Evolutionary conservation across 192 early-diverging fungal species (phyloP).

Genomic region (Pilobolus umbonatus): DNA sequence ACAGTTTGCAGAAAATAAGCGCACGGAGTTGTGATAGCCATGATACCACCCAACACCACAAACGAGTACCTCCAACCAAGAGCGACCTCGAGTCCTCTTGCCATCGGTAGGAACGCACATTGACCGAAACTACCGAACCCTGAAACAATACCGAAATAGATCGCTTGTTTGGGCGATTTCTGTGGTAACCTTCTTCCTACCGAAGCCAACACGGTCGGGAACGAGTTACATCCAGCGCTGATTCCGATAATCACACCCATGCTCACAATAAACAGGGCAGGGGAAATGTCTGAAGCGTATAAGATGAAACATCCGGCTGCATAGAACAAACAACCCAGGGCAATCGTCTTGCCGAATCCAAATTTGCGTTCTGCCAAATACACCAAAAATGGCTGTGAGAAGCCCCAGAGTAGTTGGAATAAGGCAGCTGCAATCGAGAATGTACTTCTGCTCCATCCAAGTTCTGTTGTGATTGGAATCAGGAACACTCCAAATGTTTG

Average conservation of each 20-base stretch:
- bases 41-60: constrained; percentile 16
- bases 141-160: constrained; percentile 33
- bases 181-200: constrained; percentile 26
- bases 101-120: constrained; percentile 30
- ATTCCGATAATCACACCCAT: constrained; percentile 27
- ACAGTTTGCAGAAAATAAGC: constrained; percentile 22
- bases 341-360: constrained; percentile 20
- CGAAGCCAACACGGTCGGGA: constrained; percentile 26
- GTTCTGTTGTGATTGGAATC: constrained; percentile 23
- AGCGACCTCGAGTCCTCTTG: constrained; percentile 12
- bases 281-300: neutral
- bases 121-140: constrained; percentile 37
- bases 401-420: constrained; percentile 28
- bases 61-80: constrained; percentile 26
- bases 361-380: constrained; percentile 21
- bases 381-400: constrained; percentile 24
- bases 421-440: constrained; percentile 30
- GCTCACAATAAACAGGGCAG: constrained; percentile 24
- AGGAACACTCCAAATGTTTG: constrained; percentile 31
- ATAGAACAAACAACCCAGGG: constrained; percentile 8
- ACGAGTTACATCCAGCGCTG: constrained; percentile 29
- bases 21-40: constrained; percentile 2
- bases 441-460: constrained; percentile 26
- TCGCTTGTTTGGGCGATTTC: constrained; percentile 13
- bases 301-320: constrained; percentile 15